Conservation (phyloP, 306 rosid genomes). For the Citrullus colocynthis region DNA sequence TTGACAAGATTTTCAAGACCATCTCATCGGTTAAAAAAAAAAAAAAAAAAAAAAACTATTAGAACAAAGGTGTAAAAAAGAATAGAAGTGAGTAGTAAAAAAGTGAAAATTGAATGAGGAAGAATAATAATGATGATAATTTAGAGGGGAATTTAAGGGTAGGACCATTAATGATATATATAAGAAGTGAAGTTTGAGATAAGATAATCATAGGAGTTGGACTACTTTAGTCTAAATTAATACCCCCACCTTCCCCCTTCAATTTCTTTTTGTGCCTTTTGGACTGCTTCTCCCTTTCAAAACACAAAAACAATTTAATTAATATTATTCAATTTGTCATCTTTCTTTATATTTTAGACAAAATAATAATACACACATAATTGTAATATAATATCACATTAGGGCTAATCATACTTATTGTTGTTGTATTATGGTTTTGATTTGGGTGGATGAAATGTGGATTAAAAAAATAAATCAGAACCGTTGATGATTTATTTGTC, state of each 20-base stretch:
- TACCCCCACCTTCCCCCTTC: neutral
- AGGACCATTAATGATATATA: constrained; percentile 4
- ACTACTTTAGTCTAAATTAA: constrained; percentile 5
- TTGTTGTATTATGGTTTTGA: neutral
- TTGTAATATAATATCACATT: neutral
- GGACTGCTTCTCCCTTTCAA: neutral
- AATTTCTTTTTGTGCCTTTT: neutral
- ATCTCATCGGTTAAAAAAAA: neutral
- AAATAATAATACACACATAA: neutral
- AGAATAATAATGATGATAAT: neutral
- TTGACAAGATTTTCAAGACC: neutral
- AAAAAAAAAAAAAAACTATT: neutral
- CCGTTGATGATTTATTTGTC: neutral
- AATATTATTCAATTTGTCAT: neutral
- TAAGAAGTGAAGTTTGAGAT: constrained; percentile 5
- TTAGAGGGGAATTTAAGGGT: neutral
- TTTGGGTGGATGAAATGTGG: neutral
- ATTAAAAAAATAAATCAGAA: neutral
- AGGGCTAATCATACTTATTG: too few species aligned
- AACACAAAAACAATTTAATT: neutral
- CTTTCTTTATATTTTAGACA: neutral
- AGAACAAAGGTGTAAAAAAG: neutral
- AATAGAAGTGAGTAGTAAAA: neutral
- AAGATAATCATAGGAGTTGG: constrained; percentile 1
- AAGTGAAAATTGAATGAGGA: too few species aligned